These are phyloP conservation scores for Halophytophthora batemanensis DNA, from an alignment of 352 stramenopile genomes.

Conservation along the genomic window DNA sequence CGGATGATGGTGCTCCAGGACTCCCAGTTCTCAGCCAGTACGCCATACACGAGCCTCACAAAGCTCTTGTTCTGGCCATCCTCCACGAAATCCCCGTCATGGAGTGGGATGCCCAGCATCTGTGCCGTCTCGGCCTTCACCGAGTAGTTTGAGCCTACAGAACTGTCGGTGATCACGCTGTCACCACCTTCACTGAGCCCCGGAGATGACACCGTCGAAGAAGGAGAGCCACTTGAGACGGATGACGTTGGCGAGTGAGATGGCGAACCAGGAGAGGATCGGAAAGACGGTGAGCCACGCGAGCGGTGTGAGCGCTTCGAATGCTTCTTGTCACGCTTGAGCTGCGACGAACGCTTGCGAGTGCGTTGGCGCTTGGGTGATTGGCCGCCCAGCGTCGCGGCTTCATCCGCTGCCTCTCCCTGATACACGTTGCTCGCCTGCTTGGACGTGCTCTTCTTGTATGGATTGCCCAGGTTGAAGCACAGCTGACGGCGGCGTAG, in stretches of 20 bases:
- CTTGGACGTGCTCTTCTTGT: constrained; percentile 89
- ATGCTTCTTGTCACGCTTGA: constrained; percentile 77
- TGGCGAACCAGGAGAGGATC: constrained; percentile 65
- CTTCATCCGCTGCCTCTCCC: constrained; percentile 82
- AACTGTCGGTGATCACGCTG: constrained; percentile 51
- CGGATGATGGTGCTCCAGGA: constrained; percentile 80
- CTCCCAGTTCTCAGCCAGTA: constrained; percentile 84
- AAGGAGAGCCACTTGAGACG: constrained; percentile 40
- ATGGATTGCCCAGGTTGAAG: constrained; percentile 86
- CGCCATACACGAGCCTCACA: constrained; percentile 61
- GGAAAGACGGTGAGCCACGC: constrained; percentile 65
- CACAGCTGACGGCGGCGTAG: constrained; percentile 72
- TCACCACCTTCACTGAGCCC: constrained; percentile 62
- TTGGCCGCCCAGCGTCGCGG: constrained; percentile 65
- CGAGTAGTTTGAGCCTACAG: constrained; percentile 71
- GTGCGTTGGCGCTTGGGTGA: constrained; percentile 80
- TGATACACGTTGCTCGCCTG: constrained; percentile 80
- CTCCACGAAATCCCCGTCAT: constrained; percentile 55
- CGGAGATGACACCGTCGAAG: constrained; percentile 56
- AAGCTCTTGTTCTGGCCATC: constrained; percentile 57
- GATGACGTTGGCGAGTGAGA: constrained; percentile 59
- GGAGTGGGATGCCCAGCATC: constrained; percentile 74
- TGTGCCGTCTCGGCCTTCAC: constrained; percentile 75
- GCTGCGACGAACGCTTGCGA: constrained; percentile 80
- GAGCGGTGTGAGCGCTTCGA: constrained; percentile 63